Conservation (phyloP, 1,139 yeast genomes). For the Eremothecium cymbalariae region DNA sequence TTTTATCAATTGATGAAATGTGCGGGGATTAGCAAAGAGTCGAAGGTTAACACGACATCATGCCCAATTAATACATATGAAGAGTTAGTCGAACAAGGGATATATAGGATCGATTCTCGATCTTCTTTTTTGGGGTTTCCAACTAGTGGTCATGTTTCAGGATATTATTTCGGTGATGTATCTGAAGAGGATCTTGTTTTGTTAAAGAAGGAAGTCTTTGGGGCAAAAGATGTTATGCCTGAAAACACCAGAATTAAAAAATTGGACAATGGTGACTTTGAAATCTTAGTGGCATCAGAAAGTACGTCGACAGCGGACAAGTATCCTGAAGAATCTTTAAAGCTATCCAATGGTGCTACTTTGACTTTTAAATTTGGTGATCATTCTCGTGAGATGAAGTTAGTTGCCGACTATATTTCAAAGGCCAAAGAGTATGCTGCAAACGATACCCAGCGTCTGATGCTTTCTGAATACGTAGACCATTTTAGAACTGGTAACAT, state of each 20-base stretch:
- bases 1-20: slow-evolving; percentile 41
- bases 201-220: slow-evolving; percentile 51
- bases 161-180: slow-evolving; percentile 51
- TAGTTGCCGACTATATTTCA: slow-evolving; percentile 48
- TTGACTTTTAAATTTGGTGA: slow-evolving; percentile 68
- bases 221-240: slow-evolving; percentile 58
- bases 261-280: slow-evolving; percentile 37
- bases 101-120: slow-evolving; percentile 45
- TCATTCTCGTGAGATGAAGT: slow-evolving; percentile 53
- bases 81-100: slow-evolving; percentile 30
- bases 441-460: slow-evolving; percentile 58
- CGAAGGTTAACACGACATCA: slow-evolving; percentile 15
- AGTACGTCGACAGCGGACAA: slow-evolving; percentile 37
- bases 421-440: slow-evolving; percentile 59
- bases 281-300: slow-evolving; percentile 57
- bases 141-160: slow-evolving; percentile 62
- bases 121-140: slow-evolving; percentile 66
- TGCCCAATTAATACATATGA: slow-evolving; percentile 38
- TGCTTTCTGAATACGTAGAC: slow-evolving; percentile 58
- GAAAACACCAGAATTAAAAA: slow-evolving; percentile 74
- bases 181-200: slow-evolving; percentile 56
- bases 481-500: slow-evolving; percentile 77
- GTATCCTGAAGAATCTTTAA: slow-evolving; percentile 36
- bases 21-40: slow-evolving; percentile 29
- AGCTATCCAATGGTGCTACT: slow-evolving; percentile 32